These are phyloP conservation scores for Colletotrichum lini DNA, from an alignment of 2,329 filamentous ascomycete genomes.

Conservation along the genomic window DNA sequence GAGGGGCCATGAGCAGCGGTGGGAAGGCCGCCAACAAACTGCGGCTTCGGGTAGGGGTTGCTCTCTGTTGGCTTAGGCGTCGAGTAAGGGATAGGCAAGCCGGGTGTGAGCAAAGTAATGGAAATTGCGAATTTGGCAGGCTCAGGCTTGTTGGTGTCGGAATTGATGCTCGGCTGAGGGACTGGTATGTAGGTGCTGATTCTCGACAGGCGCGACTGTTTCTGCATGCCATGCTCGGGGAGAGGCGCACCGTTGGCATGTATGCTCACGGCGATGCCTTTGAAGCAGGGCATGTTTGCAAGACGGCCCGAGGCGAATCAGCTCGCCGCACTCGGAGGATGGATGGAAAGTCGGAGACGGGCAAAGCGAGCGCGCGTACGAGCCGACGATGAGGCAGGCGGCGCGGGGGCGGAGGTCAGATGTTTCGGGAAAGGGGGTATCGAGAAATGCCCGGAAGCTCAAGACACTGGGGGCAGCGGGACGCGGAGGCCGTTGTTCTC, in stretches of 20 bases:
- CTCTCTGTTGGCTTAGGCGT: constrained; percentile 83
- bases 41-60: constrained; percentile 85
- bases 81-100: constrained; percentile 92
- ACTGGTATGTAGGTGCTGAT: constrained; percentile 99
- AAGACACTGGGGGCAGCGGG: not conserved
- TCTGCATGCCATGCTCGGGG: constrained; percentile 94
- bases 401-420: not conserved
- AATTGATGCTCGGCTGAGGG: constrained; percentile 81
- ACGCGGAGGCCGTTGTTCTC: not conserved
- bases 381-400: not conserved
- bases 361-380: not conserved
- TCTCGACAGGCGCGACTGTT: constrained; percentile 89
- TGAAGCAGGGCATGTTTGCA: constrained; percentile 90
- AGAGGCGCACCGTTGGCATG: constrained; percentile 86
- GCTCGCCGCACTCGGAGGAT: constrained; percentile 7
- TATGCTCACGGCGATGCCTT: constrained; percentile 98
- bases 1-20: constrained; percentile 64
- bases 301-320: constrained; percentile 2
- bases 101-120: constrained; percentile 92
- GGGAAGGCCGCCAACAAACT: constrained; percentile 82
- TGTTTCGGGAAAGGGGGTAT: constrained; percentile 1
- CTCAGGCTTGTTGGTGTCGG: constrained; percentile 81
- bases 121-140: constrained; percentile 98
- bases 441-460: not conserved
- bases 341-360: not conserved